These are phyloP conservation scores for Monilinia fructigena DNA, from an alignment of 2,329 filamentous ascomycete genomes.

Conservation along the genomic window DNA sequence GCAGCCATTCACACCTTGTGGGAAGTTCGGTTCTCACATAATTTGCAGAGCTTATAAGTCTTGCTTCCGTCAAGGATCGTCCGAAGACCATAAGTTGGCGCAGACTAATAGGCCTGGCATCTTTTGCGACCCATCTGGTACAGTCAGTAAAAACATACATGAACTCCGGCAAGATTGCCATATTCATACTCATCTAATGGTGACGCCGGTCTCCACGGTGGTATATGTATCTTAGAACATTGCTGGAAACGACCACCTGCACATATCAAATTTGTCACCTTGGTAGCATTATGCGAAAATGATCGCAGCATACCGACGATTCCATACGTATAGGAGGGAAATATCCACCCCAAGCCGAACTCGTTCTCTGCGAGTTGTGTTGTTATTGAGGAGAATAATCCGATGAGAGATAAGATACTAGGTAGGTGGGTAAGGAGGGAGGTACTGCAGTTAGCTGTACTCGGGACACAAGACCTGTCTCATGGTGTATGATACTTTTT, in stretches of 20 bases:
- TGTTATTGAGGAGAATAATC: neutral
- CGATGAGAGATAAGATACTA: neutral
- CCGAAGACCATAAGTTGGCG: constrained; percentile 97
- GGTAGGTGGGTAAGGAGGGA: too few relatives aligned
- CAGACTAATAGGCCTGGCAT: constrained; percentile 92
- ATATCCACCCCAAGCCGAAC: constrained; percentile 11
- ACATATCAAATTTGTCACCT: constrained; percentile 35
- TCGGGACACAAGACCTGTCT: neutral
- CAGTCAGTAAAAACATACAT: constrained; percentile 24
- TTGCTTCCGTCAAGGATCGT: constrained; percentile 82
- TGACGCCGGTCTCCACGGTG: constrained; percentile 62
- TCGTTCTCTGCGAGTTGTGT: constrained; percentile 14
- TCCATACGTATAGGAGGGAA: constrained; percentile 34
- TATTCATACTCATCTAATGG: constrained; percentile 58
- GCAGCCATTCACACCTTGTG: constrained; percentile 60
- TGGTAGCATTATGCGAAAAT: constrained; percentile 39
- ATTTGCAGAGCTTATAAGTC: constrained; percentile 91
- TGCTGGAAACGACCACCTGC: constrained; percentile 19
- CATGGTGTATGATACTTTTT: neutral
- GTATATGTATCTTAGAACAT: constrained; percentile 31
- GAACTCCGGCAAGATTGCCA: constrained; percentile 35
- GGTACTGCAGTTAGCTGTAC: neutral
- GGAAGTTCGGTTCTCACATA: constrained; percentile 95
- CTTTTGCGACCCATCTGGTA: constrained; percentile 82
- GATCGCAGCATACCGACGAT: constrained; percentile 41